These are phyloP conservation scores for Mycosarcoma mackinlayi DNA, from an alignment of 1,284 basidiomycete genomes.

Conservation along the genomic window DNA sequence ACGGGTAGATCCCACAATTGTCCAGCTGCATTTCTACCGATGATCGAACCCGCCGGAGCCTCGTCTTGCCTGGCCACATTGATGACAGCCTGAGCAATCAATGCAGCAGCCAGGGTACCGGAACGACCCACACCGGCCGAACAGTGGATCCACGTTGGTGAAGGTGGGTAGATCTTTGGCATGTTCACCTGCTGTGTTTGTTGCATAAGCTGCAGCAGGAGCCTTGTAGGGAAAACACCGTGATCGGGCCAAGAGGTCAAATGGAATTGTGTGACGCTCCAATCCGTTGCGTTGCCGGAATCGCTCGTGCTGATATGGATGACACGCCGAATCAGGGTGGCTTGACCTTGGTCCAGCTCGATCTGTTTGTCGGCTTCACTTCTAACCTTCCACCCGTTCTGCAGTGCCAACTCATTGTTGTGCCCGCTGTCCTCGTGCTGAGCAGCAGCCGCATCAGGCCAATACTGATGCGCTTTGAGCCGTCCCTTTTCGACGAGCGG, in stretches of 20 bases:
- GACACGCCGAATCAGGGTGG: constrained; percentile 17
- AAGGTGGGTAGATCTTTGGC: constrained; percentile 67
- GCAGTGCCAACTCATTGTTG: constrained; percentile 13
- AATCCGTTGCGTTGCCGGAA: neutral
- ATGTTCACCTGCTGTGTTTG: constrained; percentile 33
- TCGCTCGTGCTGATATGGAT: constrained; percentile 13
- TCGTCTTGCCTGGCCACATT: constrained; percentile 1
- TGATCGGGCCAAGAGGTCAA: constrained; percentile 85
- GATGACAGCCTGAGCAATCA: constrained; percentile 40
- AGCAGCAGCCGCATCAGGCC: constrained; percentile 48
- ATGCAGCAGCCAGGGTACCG: constrained; percentile 71
- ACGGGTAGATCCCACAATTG: constrained; percentile 36
- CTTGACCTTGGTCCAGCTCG: constrained; percentile 24
- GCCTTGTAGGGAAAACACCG: constrained; percentile 74
- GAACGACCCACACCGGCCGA: constrained; percentile 71
- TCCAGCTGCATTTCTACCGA: neutral
- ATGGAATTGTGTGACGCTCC: constrained; percentile 75
- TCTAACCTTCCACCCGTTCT: constrained; percentile 22
- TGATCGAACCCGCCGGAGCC: neutral
- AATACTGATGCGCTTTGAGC: constrained; percentile 63
- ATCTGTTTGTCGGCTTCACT: neutral
- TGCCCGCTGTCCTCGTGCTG: too few species aligned
- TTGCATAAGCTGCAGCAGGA: constrained; percentile 45
- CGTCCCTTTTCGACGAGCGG: constrained; percentile 53
- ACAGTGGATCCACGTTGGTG: constrained; percentile 84